Evolutionary conservation across 805 yeast species (phyloP), one percentile per base, ranked within the genome.

Genomic region (Blastobotrys robertii): DNA sequence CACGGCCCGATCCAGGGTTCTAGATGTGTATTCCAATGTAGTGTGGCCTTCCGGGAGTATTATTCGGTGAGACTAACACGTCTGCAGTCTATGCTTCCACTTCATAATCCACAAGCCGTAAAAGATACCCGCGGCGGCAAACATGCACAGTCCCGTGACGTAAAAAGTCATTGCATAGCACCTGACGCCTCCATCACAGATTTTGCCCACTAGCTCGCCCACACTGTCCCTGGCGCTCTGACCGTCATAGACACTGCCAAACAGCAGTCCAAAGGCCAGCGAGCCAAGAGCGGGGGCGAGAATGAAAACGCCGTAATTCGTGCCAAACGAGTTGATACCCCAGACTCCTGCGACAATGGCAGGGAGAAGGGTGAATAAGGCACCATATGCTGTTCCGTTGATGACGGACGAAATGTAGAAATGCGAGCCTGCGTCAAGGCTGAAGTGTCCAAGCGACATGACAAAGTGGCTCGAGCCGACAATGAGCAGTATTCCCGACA

Each of bases 281-380:
- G 90, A 69, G 1, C 95, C 95, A 2, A 84, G 49, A 0, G 96
- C 95, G 2, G 96, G 95, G 0, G 94, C 92, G 30, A 84, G 70
- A 73, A 86, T 81, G 58, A 86, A 84, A 19, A 82, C 67, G 2
- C 97, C 97, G 85, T 95, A 90, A 1, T 90, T 83, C 2, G 95
- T 83, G 0, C 97, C 97, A 62, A 90, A 77, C 30, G 84, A 73
- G 35, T 83, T 87, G 15, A 83, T 72, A 0, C 97, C 97, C 87
- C 95, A 92, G 2, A 84, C 76, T 3, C 80, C 69, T 1, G 94
- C 81, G 11, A 87, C 76, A 10, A 87, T 70, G 0, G 95, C 82
- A 2, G 98, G 97, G 52, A 78, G 84, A 4, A 85, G 63, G 0
- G 97, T 87, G 65, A 85, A 90, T 3, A 84, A 57, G 0, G 88